phyloP scores from a whole-genome alignment of 768 basidiomycete species.

The Boletus sp. region DNA sequence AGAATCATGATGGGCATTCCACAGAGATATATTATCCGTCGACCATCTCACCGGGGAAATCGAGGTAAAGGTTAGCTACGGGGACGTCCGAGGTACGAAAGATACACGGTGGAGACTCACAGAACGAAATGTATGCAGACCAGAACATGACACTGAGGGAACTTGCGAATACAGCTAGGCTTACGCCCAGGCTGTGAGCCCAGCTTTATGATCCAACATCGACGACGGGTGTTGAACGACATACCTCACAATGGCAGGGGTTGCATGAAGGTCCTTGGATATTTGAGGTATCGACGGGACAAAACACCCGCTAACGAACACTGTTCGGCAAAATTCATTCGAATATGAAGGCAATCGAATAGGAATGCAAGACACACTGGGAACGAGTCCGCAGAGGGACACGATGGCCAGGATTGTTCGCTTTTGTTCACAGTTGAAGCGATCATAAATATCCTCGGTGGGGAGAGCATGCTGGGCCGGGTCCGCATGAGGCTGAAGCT shows the following conservation, averaged over 20 bases:
- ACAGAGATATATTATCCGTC: slow-evolving; percentile 56
- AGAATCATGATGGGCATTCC: slow-evolving; percentile 58
- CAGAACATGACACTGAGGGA: slow-evolving; percentile 50
- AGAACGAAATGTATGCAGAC: slow-evolving; percentile 51
- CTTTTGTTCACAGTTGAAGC: slow-evolving; percentile 56
- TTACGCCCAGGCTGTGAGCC: slow-evolving; percentile 44
- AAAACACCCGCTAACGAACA: slow-evolving; percentile 67
- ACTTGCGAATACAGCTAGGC: slow-evolving; percentile 46
- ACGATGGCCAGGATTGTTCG: slow-evolving; percentile 54
- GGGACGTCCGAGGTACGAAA: neutral
- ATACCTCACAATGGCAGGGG: slow-evolving; percentile 57
- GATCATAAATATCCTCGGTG: slow-evolving; percentile 46
- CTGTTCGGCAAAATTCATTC: slow-evolving; percentile 34
- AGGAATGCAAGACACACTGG: slow-evolving; percentile 41
- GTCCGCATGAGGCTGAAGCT: neutral
- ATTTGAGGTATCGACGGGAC: slow-evolving; percentile 76
- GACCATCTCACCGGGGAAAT: slow-evolving; percentile 50
- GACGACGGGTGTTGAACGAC: neutral
- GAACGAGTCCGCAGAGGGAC: slow-evolving; percentile 60
- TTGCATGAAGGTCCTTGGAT: slow-evolving; percentile 58
- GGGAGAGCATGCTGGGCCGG: neutral
- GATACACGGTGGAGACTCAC: slow-evolving; percentile 30
- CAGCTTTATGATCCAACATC: neutral
- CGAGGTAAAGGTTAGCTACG: neutral
- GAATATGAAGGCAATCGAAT: neutral